Evolutionary conservation across 106 monocot genomes (phyloP).

Genomic region (Phalaenopsis equestris): DNA sequence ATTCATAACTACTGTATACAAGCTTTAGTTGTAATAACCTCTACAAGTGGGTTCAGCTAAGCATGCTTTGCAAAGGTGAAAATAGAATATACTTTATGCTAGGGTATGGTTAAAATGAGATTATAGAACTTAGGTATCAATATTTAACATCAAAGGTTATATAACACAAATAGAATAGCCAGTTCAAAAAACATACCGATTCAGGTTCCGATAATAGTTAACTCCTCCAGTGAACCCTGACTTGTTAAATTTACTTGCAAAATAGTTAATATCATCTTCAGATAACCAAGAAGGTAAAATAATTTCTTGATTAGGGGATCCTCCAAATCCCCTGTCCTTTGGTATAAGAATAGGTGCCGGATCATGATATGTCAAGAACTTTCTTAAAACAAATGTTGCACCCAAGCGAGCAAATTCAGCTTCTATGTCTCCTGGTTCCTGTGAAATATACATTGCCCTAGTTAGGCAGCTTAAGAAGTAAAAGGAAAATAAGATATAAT

Average conservation of each 20-base stretch:
- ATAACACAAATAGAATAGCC: too few species aligned
- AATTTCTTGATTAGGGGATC: background rate
- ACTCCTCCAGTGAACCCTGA: constrained; percentile 21
- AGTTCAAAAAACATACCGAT: constrained; percentile 4
- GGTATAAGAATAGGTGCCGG: constrained; percentile 12
- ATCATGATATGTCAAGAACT: constrained; percentile 4
- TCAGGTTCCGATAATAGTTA: constrained; percentile 15
- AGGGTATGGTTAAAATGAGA: too few species aligned
- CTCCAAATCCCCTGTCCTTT: constrained; percentile 4
- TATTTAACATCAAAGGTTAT: too few species aligned
- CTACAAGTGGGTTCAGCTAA: too few species aligned
- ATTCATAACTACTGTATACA: too few species aligned
- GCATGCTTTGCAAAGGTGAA: too few species aligned
- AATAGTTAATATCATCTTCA: constrained; percentile 18
- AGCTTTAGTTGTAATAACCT: too few species aligned
- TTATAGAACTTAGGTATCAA: too few species aligned
- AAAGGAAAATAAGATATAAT: background rate
- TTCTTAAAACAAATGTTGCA: background rate
- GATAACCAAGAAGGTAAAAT: constrained; percentile 18
- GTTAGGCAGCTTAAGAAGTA: too few species aligned
- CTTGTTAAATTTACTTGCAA: constrained; percentile 12
- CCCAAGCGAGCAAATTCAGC: constrained; percentile 14
- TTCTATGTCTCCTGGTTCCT: constrained; percentile 21
- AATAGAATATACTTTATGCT: too few species aligned
- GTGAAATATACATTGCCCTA: background rate